These are phyloP conservation scores for Pythium oligandrum DNA, from an alignment of 352 stramenopile species.

Conservation along the genomic window DNA sequence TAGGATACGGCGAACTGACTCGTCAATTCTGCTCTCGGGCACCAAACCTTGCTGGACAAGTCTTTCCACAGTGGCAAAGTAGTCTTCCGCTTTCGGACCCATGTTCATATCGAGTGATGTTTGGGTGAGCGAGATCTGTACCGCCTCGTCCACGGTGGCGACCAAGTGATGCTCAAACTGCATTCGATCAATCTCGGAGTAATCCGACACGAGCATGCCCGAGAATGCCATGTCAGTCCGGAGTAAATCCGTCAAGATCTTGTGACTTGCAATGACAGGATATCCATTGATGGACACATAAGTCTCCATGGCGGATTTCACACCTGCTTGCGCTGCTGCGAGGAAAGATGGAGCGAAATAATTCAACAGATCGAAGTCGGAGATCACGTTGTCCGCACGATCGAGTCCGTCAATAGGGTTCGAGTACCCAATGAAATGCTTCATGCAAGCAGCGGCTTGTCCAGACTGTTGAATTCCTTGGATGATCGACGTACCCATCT, in stretches of 20 bases:
- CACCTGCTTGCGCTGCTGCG: conserved; percentile 57
- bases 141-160: conserved; percentile 46
- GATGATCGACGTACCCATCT: conserved; percentile 71
- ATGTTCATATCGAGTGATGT: conserved; percentile 93
- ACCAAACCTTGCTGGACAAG: conserved; percentile 41
- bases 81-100: conserved; percentile 52
- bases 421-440: conserved; percentile 87
- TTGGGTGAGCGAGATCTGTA: conserved; percentile 64
- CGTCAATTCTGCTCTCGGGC: conserved; percentile 45
- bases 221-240: conserved; percentile 85
- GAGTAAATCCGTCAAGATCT: conserved; percentile 75
- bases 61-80: conserved; percentile 42
- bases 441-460: conserved; percentile 79
- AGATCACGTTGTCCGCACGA: conserved; percentile 61
- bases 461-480: conserved; percentile 73
- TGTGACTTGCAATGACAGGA: conserved; percentile 81
- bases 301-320: conserved; percentile 88
- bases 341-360: conserved; percentile 75
- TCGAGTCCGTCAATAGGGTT: conserved; percentile 63
- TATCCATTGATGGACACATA: conserved; percentile 88
- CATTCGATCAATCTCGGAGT: conserved; percentile 88
- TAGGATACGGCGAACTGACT: conserved; percentile 62
- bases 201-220: conserved; percentile 91
- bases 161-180: conserved; percentile 79
- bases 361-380: conserved; percentile 67